Base-by-base conservation (phyloP, 768 basidiomycete species). In the Termitomyces sp. region DNA sequence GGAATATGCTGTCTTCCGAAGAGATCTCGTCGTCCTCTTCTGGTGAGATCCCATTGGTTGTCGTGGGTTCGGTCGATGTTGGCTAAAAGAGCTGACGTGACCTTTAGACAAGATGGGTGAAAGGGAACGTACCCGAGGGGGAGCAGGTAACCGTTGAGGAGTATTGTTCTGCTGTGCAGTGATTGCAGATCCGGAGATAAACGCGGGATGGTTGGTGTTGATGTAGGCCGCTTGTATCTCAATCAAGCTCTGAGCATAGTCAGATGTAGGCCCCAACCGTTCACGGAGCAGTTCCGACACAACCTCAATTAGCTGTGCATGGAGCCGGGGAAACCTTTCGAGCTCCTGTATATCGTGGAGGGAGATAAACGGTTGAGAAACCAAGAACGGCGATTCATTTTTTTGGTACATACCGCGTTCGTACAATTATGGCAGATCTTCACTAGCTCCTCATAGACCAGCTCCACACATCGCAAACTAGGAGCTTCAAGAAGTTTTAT, bases 361-460 rank as follows among this genome's bases (percentile, higher is more conserved):
- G 50, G 4, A 32, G 50, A 30, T 5, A 48, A 40, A 40, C 16
- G 50, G 10, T 58, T 59, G 23, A 55, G 35, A 5, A 36, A 48
- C 30, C 26, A 12, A 49, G 38, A 9, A 58, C 32, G 28, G 41
- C 14, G 36, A 26, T 18, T n/a, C 28, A 74, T 85, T 69, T 68
- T 32, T 32, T 41, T 30, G 40, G 16, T n/a, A 56, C 60, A 1
- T 43, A 95, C 95, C 53, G 82, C 71, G 71, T 91, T 91, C 4
- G 96, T 97, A 74, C 96, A 98, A 69, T 96, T 98, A 71, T 99
- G 97, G 73, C 97, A 98, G 49, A 99, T 95, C 79, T 98, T 98
- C 64, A 99, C 98, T 56, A 99, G 77, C 73, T 99, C 97, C 72
- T 99, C 97, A 70, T 99, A 99, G 8, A 99, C 97, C 66, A 99